phyloP scores from a whole-genome alignment of 2,329 filamentous ascomycete species.

The Gyromitra esculenta region DNA sequence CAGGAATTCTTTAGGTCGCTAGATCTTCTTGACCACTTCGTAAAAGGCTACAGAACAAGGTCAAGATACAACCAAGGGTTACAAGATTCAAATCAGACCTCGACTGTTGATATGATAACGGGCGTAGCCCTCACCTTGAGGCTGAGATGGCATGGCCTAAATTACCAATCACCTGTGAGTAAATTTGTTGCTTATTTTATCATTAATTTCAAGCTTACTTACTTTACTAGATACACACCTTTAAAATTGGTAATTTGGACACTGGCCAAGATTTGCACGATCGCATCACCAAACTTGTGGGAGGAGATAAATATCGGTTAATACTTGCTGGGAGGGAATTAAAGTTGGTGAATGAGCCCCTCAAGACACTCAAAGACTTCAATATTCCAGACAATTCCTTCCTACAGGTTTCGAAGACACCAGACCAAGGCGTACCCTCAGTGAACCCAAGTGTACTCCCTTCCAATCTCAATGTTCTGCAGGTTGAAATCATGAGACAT shows the following conservation, averaged over 20 bases:
- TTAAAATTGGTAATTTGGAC: constrained; percentile 54
- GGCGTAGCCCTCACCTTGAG: constrained; percentile 43
- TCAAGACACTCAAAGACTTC: constrained; percentile 54
- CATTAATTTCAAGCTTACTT: constrained; percentile 20
- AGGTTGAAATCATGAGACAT: constrained; percentile 81
- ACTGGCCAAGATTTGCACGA: constrained; percentile 54
- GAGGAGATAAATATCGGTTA: constrained; percentile 52
- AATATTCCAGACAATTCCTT: constrained; percentile 52
- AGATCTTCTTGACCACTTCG: constrained; percentile 73
- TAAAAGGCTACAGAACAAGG: constrained; percentile 66
- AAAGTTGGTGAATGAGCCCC: constrained; percentile 53
- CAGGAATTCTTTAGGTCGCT: constrained; percentile 74
- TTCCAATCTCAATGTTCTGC: constrained; percentile 65
- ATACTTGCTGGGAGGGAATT: constrained; percentile 56
- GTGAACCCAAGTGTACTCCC: constrained; percentile 16
- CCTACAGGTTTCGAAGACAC: constrained; percentile 49
- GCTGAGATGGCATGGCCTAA: constrained; percentile 42
- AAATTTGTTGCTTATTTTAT: constrained; percentile 10
- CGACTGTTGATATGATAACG: constrained; percentile 45
- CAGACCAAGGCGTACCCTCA: constrained; percentile 44
- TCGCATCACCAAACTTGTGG: constrained; percentile 47
- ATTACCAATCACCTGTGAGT: constrained; percentile 48
- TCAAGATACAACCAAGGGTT: constrained; percentile 70
- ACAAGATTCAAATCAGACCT: constrained; percentile 41
- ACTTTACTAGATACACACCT: constrained; percentile 44